phyloP scores from a whole-genome alignment of 352 stramenopile genomes.

The Phytophthora podocarpi region DNA sequence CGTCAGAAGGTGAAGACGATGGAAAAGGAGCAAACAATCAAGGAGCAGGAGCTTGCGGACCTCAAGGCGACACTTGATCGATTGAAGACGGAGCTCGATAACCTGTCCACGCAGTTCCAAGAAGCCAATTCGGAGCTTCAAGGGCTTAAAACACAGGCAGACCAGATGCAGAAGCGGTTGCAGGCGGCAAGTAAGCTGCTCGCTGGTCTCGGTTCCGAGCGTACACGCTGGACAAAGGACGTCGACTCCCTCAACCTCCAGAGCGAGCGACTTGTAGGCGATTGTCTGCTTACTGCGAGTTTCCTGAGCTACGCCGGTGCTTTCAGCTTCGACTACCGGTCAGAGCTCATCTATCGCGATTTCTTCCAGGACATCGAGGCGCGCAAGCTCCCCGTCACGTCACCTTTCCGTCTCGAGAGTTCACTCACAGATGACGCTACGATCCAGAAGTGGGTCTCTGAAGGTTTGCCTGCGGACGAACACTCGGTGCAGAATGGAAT shows the following conservation, averaged over 20 bases:
- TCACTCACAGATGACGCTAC: conserved; percentile 94
- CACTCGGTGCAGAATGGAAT: conserved; percentile 97
- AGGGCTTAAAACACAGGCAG: conserved; percentile 90
- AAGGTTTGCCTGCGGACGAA: conserved; percentile 93
- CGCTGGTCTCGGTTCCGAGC: conserved; percentile 90
- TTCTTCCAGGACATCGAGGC: conserved; percentile 87
- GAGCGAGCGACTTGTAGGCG: conserved; percentile 86
- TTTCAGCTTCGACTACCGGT: conserved; percentile 92
- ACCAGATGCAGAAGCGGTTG: conserved; percentile 95
- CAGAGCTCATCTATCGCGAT: conserved; percentile 89
- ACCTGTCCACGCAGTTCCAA: conserved; percentile 91
- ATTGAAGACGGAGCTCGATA: conserved; percentile 89
- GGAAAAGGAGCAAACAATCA: conserved; percentile 93
- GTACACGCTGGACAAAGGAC: conserved; percentile 92
- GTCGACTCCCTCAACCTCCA: conserved; percentile 88
- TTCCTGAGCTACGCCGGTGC: conserved; percentile 92
- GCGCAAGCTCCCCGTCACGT: conserved; percentile 83
- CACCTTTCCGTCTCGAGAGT: conserved; percentile 88
- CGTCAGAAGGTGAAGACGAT: conserved; percentile 92
- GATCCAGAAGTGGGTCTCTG: conserved; percentile 94
- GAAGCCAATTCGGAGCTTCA: conserved; percentile 93
- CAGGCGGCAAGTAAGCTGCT: conserved; percentile 93
- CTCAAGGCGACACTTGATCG: conserved; percentile 85
- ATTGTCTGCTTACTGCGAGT: conserved; percentile 90
- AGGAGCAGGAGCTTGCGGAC: conserved; percentile 89